phyloP scores from a whole-genome alignment of 192 early-diverging fungal genomes.

The Ramicandelaber brevisporus region DNA sequence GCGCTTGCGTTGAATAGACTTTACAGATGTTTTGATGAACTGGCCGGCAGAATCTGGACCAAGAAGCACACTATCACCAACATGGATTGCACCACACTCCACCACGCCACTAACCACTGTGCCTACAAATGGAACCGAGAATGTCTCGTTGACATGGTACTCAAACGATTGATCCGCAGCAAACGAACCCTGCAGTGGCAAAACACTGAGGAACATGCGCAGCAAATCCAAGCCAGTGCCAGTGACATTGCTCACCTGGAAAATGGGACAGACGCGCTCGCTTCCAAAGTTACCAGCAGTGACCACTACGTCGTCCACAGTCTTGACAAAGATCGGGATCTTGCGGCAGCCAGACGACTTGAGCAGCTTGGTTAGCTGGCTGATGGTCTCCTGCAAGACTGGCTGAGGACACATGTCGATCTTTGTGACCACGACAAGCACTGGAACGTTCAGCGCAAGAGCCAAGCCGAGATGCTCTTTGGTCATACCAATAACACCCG shows the following conservation, averaged over 20 bases:
- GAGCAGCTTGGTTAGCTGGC: slow-evolving; percentile 56
- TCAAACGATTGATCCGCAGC: slow-evolving; percentile 24
- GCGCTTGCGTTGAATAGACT: slow-evolving; percentile 75
- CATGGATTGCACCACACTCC: slow-evolving; percentile 36
- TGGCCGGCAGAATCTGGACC: slow-evolving; percentile 69
- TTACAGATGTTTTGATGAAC: slow-evolving; percentile 49
- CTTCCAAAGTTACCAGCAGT: slow-evolving; percentile 60
- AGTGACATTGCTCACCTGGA: slow-evolving; percentile 77
- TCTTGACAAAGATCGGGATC: slow-evolving; percentile 66
- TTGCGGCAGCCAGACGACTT: slow-evolving; percentile 78
- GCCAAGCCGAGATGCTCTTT: slow-evolving; percentile 82
- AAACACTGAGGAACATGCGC: slow-evolving; percentile 60
- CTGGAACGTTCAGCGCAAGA: slow-evolving; percentile 61
- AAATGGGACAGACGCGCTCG: slow-evolving; percentile 82
- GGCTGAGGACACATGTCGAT: slow-evolving; percentile 81
- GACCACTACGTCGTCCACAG: slow-evolving; percentile 43
- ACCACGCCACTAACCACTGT: slow-evolving; percentile 77
- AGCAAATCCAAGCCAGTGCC: slow-evolving; percentile 52
- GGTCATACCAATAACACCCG: slow-evolving; percentile 85
- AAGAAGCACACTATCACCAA: slow-evolving; percentile 56
- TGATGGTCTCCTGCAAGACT: slow-evolving; percentile 58
- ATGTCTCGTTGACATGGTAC: slow-evolving; percentile 74
- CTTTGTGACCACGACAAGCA: slow-evolving; percentile 78
- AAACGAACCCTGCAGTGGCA: slow-evolving; percentile 34
- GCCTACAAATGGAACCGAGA: slow-evolving; percentile 71